These are phyloP conservation scores for Chaetomium cochliodes DNA, from an alignment of 495 filamentous ascomycete species.

Conservation along the genomic window DNA sequence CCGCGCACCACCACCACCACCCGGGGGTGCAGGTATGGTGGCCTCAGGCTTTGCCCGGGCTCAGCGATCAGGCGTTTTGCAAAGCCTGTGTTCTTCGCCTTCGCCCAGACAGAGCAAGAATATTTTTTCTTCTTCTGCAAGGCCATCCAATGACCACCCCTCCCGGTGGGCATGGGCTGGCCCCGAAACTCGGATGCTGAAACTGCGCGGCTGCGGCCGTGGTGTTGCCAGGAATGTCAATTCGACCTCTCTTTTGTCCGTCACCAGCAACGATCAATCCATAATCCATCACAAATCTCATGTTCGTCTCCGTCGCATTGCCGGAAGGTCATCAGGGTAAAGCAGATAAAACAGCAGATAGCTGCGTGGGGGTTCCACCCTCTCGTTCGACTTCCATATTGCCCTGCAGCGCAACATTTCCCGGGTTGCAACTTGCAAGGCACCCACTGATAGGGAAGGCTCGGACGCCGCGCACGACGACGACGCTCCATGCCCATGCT, in stretches of 20 bases:
- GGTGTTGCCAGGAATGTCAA: conserved; percentile 17
- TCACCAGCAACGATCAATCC: not conserved
- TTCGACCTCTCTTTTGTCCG: not conserved
- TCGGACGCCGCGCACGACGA: not conserved
- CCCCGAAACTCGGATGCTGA: conserved; percentile 23
- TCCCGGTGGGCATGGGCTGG: conserved; percentile 5
- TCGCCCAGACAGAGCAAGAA: conserved; percentile 4
- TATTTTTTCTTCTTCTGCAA: not conserved
- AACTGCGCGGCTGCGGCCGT: conserved; percentile 18
- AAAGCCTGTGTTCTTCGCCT: conserved; percentile 23
- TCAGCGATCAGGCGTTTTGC: conserved; percentile 27
- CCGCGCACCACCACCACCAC: conserved; percentile 8
- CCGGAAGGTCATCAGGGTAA: conserved; percentile 28
- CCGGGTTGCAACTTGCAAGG: conserved; percentile 5
- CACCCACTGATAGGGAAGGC: not conserved
- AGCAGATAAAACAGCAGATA: conserved; percentile 14
- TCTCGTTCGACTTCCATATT: conserved; percentile 5
- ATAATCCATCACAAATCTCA: not conserved
- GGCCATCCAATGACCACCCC: conserved; percentile 19
- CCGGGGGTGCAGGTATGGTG: conserved; percentile 9
- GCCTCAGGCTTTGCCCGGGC: conserved; percentile 26
- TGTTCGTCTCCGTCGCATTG: conserved; percentile 22
- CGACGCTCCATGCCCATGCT: conserved; percentile 4
- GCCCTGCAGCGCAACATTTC: conserved; percentile 19
- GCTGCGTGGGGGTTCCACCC: not conserved